These are phyloP conservation scores for Cladosporium cucumerinum DNA, from an alignment of 2,329 filamentous ascomycete genomes.

Conservation along the genomic window DNA sequence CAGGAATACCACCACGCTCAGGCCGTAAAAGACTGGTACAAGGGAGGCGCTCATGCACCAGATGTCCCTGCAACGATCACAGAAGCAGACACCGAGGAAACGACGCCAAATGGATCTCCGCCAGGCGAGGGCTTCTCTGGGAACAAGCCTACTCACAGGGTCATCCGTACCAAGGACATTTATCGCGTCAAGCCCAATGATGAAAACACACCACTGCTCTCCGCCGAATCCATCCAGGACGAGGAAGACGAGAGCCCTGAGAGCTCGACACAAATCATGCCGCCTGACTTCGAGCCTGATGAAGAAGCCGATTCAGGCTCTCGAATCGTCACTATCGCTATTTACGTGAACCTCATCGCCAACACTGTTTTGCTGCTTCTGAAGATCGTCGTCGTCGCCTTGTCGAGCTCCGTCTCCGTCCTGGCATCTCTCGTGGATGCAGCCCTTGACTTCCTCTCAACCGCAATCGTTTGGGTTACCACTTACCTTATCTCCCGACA, in stretches of 20 bases:
- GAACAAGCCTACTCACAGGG: constrained; percentile 38
- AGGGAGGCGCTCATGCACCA: constrained; percentile 17
- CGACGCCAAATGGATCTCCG: constrained; percentile 32
- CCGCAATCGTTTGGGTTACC: constrained; percentile 76
- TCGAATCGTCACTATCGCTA: constrained; percentile 77
- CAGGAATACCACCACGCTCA: constrained; percentile 75
- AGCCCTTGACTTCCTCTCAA: constrained; percentile 75
- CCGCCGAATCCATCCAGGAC: constrained; percentile 40
- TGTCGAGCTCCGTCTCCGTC: constrained; percentile 78
- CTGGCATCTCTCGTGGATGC: constrained; percentile 77
- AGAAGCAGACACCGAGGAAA: constrained; percentile 63
- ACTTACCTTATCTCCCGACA: constrained; percentile 70
- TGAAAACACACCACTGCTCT: constrained; percentile 60
- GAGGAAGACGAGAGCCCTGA: constrained; percentile 41
- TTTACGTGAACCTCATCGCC: constrained; percentile 79
- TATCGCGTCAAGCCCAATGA: constrained; percentile 69
- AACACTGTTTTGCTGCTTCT: constrained; percentile 71
- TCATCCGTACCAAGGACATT: constrained; percentile 79
- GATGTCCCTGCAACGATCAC: constrained; percentile 70
- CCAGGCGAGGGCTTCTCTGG: constrained; percentile 9
- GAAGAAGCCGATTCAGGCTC: constrained; percentile 72
- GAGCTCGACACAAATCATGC: constrained; percentile 46
- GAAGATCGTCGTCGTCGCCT: constrained; percentile 72
- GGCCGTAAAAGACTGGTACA: constrained; percentile 9
- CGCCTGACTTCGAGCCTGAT: constrained; percentile 65